These are phyloP conservation scores for Lentinula boryana DNA, from an alignment of 768 basidiomycete species.

Conservation along the genomic window DNA sequence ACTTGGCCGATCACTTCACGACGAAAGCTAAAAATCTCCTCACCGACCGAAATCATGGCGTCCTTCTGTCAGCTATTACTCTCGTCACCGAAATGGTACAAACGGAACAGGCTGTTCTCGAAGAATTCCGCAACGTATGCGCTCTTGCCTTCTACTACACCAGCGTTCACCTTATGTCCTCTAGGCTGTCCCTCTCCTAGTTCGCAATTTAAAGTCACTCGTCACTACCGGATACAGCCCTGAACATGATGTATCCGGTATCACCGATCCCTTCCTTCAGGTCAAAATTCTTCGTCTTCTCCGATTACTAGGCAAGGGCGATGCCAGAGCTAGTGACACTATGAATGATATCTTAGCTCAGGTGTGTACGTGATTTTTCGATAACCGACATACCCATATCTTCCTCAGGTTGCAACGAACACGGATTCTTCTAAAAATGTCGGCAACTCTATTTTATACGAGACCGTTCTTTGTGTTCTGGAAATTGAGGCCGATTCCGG, in stretches of 20 bases:
- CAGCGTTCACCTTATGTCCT: slow-evolving; percentile 5
- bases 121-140: slow-evolving; percentile 86
- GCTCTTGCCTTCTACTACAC: background rate
- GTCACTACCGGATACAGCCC: slow-evolving; percentile 97
- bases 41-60: slow-evolving; percentile 95
- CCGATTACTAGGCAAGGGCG: slow-evolving; percentile 81
- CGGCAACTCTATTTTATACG: slow-evolving; percentile 96
- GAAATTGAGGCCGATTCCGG: slow-evolving; percentile 97
- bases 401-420: slow-evolving; percentile 87
- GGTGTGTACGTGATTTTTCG: slow-evolving; percentile 30
- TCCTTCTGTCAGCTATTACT: slow-evolving; percentile 89
- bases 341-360: slow-evolving; percentile 99
- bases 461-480: slow-evolving; percentile 92
- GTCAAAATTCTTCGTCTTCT: slow-evolving; percentile 89
- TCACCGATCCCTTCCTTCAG: slow-evolving; percentile 94
- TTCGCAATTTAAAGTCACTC: slow-evolving; percentile 90
- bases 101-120: slow-evolving; percentile 61
- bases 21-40: slow-evolving; percentile 84
- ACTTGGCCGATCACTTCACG: slow-evolving; percentile 89
- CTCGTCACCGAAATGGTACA: slow-evolving; percentile 94
- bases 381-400: slow-evolving; percentile 1
- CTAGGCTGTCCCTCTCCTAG: slow-evolving; percentile 88
- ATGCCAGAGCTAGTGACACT: slow-evolving; percentile 81
- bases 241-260: slow-evolving; percentile 98
- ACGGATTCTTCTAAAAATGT: slow-evolving; percentile 98